Conservation (phyloP, 495 filamentous ascomycete genomes). For the Podospora australis region DNA sequence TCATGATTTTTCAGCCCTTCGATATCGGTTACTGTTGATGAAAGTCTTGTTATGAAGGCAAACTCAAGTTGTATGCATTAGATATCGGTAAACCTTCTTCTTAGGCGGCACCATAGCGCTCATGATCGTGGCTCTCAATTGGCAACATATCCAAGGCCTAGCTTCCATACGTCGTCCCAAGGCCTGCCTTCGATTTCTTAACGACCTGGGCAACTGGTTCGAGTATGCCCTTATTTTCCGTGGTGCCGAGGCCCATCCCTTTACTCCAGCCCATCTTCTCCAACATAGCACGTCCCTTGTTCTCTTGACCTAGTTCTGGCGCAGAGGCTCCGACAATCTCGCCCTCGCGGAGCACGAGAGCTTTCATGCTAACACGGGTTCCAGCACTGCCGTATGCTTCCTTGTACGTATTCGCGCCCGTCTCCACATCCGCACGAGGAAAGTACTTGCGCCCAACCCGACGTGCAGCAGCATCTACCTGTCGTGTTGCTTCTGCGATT, state of each 20-base stretch:
- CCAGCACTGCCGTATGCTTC: conserved; percentile 9
- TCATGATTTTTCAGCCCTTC: too few relatives aligned
- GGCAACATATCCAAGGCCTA: too few relatives aligned
- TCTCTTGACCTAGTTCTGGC: conserved; percentile 75
- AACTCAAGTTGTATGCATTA: too few relatives aligned
- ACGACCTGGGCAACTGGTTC: conserved; percentile 83
- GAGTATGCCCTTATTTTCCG: conserved; percentile 81
- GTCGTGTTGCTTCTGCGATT: conserved; percentile 25
- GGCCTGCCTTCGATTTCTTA: conserved; percentile 75
- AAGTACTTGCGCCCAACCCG: conserved; percentile 43
- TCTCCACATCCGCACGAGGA: conserved; percentile 34
- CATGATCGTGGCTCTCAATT: too few relatives aligned
- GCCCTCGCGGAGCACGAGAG: conserved; percentile 68
- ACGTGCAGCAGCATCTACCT: conserved; percentile 35
- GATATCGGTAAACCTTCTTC: too few relatives aligned
- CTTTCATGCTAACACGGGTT: conserved; percentile 20
- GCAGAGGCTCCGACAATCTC: conserved; percentile 81
- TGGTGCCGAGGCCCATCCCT: conserved; percentile 77
- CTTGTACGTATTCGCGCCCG: not conserved
- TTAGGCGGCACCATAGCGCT: too few relatives aligned
- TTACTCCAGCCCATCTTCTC: conserved; percentile 97
- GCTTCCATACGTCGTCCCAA: conserved; percentile 55
- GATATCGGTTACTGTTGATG: too few relatives aligned
- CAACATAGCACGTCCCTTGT: conserved; percentile 79
- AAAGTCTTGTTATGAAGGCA: too few relatives aligned